Base-by-base conservation (phyloP, 176 grass and related monocot species). In the Bonia amplexicaulis region DNA sequence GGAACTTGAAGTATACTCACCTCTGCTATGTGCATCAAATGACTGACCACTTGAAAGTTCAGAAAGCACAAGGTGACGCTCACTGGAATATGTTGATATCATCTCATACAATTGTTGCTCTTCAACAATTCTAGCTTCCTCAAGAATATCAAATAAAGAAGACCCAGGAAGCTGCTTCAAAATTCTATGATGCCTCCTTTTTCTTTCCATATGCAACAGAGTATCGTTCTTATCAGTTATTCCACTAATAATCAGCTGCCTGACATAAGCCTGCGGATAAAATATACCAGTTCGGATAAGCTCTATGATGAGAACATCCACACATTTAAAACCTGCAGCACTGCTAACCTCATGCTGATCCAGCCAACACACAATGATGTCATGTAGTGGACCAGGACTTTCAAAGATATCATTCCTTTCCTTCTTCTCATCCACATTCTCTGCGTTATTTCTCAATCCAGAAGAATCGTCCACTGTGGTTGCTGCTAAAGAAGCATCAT, bases 201-300 rank as follows among this genome's bases (percentile, higher is more conserved):
- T 92, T 83, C 90, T 94, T 91, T 96, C 93, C 44, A 75, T 53
- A 80, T 99, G 93, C 65, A 96, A 72, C 63, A 83, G 57, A 53
- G 83, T 96, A 44, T 82, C 91, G 71, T 88, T 92, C 67, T 85
- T 92, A 41, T 94, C 91, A 66, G 91, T 92, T 62, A 99, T 82
- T 62, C 97, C 97, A 84, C 97, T 99, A 73, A 96, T 88, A 81
- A 99, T 99, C 71, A 99, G 88, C 75, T 99, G 97, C 79, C 97
- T 94, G 17, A 94, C 93, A 92, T 99, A 99, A 82, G 92, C 97
- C 61, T 92, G 91, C 62, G 97, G 97, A 89, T 85, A 91, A 83
- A 99, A 96, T 80, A 99, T 90, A 54, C 97, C 93, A 87, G 69
- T 92, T 70, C 86, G 80, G 73, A 96, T 89, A 68, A 96, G 88